Base-by-base conservation (phyloP, 306 rosid species). In the Lupinus albus region DNA sequence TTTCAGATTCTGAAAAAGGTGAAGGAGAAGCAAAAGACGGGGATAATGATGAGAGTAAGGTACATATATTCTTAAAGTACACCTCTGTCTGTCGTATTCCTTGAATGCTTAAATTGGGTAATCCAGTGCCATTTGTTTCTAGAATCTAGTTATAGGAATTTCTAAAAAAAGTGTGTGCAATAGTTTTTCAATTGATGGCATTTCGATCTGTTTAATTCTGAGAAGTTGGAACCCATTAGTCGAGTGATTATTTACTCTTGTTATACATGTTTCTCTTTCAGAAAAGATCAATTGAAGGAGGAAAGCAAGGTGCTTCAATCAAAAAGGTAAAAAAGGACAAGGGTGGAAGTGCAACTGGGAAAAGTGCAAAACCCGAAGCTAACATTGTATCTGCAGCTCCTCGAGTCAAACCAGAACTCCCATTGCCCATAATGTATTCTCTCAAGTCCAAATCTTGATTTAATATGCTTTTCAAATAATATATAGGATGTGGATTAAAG, bases 271-370 rank as follows among this genome's bases (percentile, higher is more conserved):
- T 68, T 60, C 71, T 57, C 44, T 66, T 75, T 46, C 84, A 89
- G 96, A 89, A 81, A 85, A 83, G 84, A 77, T 70, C 87, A 61
- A 41, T 35, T 13, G 96, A 83, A 48, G 93, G 87, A 52, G 91
- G 80, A 71, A 89, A 87, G 83, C 93, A 81, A 68, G 91, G 93
- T 75, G 48, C 80, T 67, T 68, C 93, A 35, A 47, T 71, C 6
- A 89, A 89, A 76, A 84, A 89, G 84, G 59, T 71, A 13, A 87
- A 87, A 71, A 89, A 89, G 84, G 96, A 89, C 39, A 89, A 89
- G 84, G 81, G 81, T 49, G 75, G 63, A 9, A 64, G 80, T 81
- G 82, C 91, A 61, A 78, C 83, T 0, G 91, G 79, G 61, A 89
- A 89, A 78, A 67, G 64, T 73, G 84, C 81, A 35, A 84, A 84